A percentile compares a stretch with the other conserved stretches of the same genome.
Evolutionary conservation across 208 protist genomes (phyloP).

Genomic region (Acanthamoeba castellanii): DNA sequence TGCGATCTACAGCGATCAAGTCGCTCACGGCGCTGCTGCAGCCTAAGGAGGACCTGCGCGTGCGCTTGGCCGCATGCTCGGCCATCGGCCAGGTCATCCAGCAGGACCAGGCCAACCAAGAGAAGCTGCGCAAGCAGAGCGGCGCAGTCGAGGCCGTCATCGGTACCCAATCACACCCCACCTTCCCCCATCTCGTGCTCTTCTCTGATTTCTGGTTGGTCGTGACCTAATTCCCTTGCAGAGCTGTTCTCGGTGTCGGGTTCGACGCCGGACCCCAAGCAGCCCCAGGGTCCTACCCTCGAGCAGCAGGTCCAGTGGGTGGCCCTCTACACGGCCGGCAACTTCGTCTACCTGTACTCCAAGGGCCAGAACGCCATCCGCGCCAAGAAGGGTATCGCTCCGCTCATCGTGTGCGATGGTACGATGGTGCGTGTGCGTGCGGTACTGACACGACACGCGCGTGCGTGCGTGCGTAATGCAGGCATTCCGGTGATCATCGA

Average conservation of each 20-base stretch:
- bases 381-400: conserved; percentile 3
- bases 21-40: conserved; percentile 5
- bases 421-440: neutral
- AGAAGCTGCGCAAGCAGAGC: conserved; percentile 52
- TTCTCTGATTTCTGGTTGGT: too few species aligned
- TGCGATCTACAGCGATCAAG: neutral
- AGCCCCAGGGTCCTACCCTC: conserved; percentile 14
- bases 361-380: conserved; percentile 34
- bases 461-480: neutral
- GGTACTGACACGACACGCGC: neutral
- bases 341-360: conserved; percentile 37
- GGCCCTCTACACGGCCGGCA: conserved; percentile 4
- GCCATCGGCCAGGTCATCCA: conserved; percentile 34
- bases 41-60: conserved; percentile 15
- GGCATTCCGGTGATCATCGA: conserved; percentile 6
- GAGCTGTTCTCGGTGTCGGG: neutral
- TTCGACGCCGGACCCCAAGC: neutral
- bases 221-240: neutral
- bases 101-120: conserved; percentile 50
- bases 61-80: neutral
- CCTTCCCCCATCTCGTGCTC: neutral
- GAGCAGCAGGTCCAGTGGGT: conserved; percentile 43
- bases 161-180: neutral
- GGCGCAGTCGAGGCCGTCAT: neutral
- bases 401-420: too few species aligned